A percentile compares a stretch with the other conserved stretches of the same genome.
These are phyloP conservation scores for Eudorina sp. DNA, from an alignment of 139 green algal genomes.

Conservation along the genomic window DNA sequence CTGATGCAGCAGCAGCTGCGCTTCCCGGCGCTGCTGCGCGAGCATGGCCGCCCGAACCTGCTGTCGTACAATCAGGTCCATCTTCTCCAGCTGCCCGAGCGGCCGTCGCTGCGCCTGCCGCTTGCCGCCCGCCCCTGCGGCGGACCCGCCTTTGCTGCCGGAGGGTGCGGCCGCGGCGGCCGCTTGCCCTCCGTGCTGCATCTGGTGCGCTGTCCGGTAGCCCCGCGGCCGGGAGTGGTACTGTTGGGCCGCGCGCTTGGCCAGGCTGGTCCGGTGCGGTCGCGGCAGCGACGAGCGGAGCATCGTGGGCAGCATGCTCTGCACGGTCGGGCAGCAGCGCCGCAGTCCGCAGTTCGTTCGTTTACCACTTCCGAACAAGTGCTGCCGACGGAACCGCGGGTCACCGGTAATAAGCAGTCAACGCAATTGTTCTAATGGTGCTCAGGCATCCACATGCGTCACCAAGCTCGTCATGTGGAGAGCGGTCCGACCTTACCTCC, in stretches of 20 bases:
- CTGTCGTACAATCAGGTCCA: constrained; percentile 38
- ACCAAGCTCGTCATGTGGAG: no score
- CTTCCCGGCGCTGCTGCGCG: background rate
- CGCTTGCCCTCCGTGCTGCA: background rate
- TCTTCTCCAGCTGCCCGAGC: constrained; percentile 40
- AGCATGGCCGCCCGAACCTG: constrained; percentile 30
- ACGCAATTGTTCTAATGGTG: no score
- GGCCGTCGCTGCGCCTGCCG: constrained; percentile 15
- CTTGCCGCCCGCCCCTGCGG: background rate
- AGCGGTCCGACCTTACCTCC: no score
- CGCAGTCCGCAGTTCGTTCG: background rate
- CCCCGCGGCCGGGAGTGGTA: constrained; percentile 34
- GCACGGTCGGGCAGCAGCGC: background rate
- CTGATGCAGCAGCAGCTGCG: background rate
- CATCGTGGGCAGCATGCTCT: constrained; percentile 42
- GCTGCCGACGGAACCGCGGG: no score
- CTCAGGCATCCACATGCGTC: no score
- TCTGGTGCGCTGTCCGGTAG: constrained; percentile 35
- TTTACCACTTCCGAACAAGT: no score
- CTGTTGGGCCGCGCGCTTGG: constrained; percentile 18
- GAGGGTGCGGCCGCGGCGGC: background rate
- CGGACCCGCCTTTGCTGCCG: background rate
- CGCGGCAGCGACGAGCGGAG: constrained; percentile 17
- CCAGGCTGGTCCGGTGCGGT: background rate
- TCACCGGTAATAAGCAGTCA: no score